Percentiles rank a stretch among this genome's conserved stretches.
These are phyloP conservation scores for Lophium mytilinum DNA, from an alignment of 495 filamentous ascomycete species.

Conservation along the genomic window DNA sequence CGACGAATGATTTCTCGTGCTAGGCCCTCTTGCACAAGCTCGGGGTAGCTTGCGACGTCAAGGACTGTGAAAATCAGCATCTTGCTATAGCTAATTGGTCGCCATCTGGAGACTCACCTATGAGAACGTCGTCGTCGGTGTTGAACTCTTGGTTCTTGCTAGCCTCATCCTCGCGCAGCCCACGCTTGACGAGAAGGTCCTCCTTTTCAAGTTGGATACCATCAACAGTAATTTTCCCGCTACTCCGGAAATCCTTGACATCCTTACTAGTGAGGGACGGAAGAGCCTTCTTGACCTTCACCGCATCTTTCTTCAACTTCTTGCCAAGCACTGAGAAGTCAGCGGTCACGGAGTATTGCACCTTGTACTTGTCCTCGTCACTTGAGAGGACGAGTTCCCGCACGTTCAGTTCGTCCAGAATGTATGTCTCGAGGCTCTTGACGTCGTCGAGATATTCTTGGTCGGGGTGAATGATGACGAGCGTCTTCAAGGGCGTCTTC, in stretches of 20 bases:
- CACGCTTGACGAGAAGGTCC: constrained; percentile 78
- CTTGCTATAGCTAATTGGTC: too few relatives aligned
- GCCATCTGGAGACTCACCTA: constrained; percentile 10
- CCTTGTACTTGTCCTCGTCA: constrained; percentile 83
- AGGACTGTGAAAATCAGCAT: constrained; percentile 41
- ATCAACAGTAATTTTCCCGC: constrained; percentile 67
- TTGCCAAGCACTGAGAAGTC: constrained; percentile 94
- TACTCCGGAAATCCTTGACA: constrained; percentile 62
- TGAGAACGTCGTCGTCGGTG: constrained; percentile 74
- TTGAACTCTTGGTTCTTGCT: constrained; percentile 73
- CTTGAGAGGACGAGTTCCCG: constrained; percentile 73
- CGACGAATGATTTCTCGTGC: constrained; percentile 79
- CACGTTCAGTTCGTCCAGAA: constrained; percentile 86
- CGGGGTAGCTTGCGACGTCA: constrained; percentile 64
- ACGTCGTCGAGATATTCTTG: constrained; percentile 78
- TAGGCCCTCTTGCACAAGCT: constrained; percentile 65
- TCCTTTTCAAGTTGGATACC: constrained; percentile 73
- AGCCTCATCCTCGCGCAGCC: constrained; percentile 57
- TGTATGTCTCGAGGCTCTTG: constrained; percentile 71
- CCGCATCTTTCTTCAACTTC: constrained; percentile 90
- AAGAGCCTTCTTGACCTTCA: constrained; percentile 83
- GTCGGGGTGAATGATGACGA: constrained; percentile 84
- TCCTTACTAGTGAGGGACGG: constrained; percentile 70
- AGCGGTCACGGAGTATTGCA: constrained; percentile 78
- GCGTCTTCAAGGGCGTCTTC: constrained; percentile 82